A percentile compares a stretch with the other conserved stretches of the same genome.
These are phyloP conservation scores for Calendula officinalis DNA, from an alignment of 129 eudicot species.

Conservation along the genomic window DNA sequence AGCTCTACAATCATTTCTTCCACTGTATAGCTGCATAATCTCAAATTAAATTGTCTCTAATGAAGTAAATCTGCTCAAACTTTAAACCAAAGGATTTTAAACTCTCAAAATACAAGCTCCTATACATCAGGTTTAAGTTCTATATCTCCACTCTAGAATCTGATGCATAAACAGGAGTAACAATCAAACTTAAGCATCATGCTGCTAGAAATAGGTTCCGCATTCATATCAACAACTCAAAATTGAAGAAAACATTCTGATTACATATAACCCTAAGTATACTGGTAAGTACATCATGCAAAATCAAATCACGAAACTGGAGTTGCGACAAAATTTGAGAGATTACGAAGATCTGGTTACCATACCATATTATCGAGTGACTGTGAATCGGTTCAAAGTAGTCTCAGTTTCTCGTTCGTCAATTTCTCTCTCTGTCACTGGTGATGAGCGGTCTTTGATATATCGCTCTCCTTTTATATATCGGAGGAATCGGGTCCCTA, in stretches of 20 bases:
- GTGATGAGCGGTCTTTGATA: neutral
- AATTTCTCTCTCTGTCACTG: slow-evolving; percentile 5
- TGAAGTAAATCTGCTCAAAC: neutral
- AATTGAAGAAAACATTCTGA: slow-evolving; percentile 21
- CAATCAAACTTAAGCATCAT: neutral
- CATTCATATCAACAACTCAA: slow-evolving; percentile 9
- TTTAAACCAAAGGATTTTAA: slow-evolving; percentile 1
- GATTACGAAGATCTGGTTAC: slow-evolving; percentile 20
- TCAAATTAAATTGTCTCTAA: neutral
- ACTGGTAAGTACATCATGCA: neutral
- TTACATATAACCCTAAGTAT: slow-evolving; percentile 20
- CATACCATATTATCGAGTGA: slow-evolving; percentile 28
- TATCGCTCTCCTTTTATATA: slow-evolving; percentile 22
- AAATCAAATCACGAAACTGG: neutral
- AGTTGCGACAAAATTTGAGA: neutral
- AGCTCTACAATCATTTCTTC: neutral
- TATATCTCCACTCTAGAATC: neutral
- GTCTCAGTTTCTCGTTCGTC: slow-evolving; percentile 24
- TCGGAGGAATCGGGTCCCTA: slow-evolving; percentile 20
- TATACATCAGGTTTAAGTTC: neutral
- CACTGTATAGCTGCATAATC: neutral
- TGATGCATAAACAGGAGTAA: neutral
- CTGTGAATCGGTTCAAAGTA: slow-evolving; percentile 16
- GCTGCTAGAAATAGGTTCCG: slow-evolving; percentile 6
- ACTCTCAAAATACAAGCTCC: slow-evolving; percentile 20